Base-by-base conservation (phyloP, 1,139 yeast species). In the Debaryomycetaceae sp. region DNA sequence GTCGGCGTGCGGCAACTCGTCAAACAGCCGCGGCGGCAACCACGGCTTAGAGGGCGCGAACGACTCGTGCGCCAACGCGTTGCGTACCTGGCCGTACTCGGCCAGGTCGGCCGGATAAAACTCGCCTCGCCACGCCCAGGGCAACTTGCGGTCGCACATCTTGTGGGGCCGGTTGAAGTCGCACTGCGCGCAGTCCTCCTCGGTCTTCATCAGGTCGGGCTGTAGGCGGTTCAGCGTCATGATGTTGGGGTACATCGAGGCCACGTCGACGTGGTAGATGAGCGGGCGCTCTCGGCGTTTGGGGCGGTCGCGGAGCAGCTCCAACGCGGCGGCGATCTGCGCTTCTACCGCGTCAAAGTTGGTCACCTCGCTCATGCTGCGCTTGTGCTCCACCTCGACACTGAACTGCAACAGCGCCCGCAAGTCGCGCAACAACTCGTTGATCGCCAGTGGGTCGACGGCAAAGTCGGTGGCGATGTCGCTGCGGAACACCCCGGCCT, bases 41-140 rank as follows among this genome's bases (percentile, higher is more conserved):
- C 76, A 71, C 2, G 78, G 75, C 37, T 65, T 72, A 19, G 65
- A 60, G 13, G 80, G 72, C 0, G 94, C 89, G 45, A 88, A 88
- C 0, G 70, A 61, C 52, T 91, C 97, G 45, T 75, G 78, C 43
- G 82, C 85, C 21, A 91, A 58, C 0, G 95, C 82, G 50, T 93
- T 71, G 51, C 83, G 84, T 31, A 91, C 78, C 94, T 89, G 83
- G 37, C 81, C 75, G 51, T 91, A 91, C 48, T 93, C 98, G 46
- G 83, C 88, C 75, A 78, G 79, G 51, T 85, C 82, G 0, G 97
- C 88, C 0, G 98, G 98, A 43, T 69, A 83, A 46, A 71, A 93
- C 48, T 93, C 98, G 34, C 97, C 99, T 64, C 98, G 78, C 98
- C 99, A 93, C 3, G 96, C 72, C 99, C 99, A 93, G 0, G 91